Evolutionary conservation across 2,329 filamentous ascomycete species (phyloP).

Genomic region (Botryosphaeria dothidea): DNA sequence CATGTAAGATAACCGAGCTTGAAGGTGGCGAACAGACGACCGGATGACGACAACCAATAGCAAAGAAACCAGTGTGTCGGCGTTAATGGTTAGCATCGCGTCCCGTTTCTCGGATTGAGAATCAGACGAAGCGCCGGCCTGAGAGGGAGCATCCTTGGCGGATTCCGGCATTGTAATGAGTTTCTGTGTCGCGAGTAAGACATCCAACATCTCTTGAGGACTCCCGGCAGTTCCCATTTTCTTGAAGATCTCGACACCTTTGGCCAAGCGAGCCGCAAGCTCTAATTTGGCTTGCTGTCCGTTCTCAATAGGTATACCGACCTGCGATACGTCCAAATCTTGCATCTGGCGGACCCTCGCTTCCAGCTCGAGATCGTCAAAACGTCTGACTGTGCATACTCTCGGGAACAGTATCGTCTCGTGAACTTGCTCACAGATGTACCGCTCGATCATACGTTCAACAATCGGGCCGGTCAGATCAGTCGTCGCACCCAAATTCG

Average conservation of each 20-base stretch:
- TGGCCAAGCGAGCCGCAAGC: slow-evolving; percentile 72
- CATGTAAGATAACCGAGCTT: slow-evolving; percentile 90
- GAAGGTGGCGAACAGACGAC: slow-evolving; percentile 81
- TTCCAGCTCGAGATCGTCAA: slow-evolving; percentile 86
- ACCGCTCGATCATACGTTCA: slow-evolving; percentile 91
- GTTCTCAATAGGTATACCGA: slow-evolving; percentile 83
- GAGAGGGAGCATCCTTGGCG: slow-evolving; percentile 46
- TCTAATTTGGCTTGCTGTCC: slow-evolving; percentile 78
- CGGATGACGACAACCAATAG: slow-evolving; percentile 90
- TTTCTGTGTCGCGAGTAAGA: slow-evolving; percentile 79
- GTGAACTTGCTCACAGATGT: slow-evolving; percentile 91
- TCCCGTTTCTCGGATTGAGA: slow-evolving; percentile 53
- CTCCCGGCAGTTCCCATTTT: slow-evolving; percentile 76
- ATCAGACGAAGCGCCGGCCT: slow-evolving; percentile 27
- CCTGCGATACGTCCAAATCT: slow-evolving; percentile 89
- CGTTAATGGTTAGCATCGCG: slow-evolving; percentile 68
- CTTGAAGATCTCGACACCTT: slow-evolving; percentile 84
- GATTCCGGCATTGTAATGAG: slow-evolving; percentile 63
- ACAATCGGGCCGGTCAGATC: slow-evolving; percentile 90
- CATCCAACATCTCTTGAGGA: slow-evolving; percentile 86
- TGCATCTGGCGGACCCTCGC: slow-evolving; percentile 90
- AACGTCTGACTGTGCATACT: slow-evolving; percentile 72
- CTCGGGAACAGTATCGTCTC: slow-evolving; percentile 80
- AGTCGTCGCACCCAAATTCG: slow-evolving; percentile 86
- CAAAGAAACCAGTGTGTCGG: slow-evolving; percentile 89